Percentiles rank a stretch among this genome's conserved stretches.
Conservation (phyloP, 805 yeast genomes). For the Naumovozyma baii region DNA sequence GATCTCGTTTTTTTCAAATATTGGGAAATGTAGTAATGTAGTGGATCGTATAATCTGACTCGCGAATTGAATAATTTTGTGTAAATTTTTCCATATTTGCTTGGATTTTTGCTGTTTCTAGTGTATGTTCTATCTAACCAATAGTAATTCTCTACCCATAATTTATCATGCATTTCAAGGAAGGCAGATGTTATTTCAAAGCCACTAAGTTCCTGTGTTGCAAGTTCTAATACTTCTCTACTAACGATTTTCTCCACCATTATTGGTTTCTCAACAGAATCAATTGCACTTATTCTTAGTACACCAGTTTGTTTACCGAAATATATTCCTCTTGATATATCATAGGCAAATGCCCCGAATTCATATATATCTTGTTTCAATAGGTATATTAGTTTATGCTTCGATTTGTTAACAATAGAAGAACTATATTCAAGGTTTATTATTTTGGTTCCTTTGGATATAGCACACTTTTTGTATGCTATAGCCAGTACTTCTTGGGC, state of each 20-base stretch:
- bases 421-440: conserved; percentile 33
- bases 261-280: conserved; percentile 81
- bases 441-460: conserved; percentile 24
- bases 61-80: conserved; percentile 27
- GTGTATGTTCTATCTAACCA: conserved; percentile 71
- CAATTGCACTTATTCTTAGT: conserved; percentile 81
- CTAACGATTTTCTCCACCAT: conserved; percentile 63
- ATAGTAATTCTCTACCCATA: conserved; percentile 93
- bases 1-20: conserved; percentile 43
- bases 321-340: conserved; percentile 46
- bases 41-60: conserved; percentile 78
- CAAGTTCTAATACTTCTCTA: conserved; percentile 46
- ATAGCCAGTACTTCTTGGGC: conserved; percentile 55
- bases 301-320: conserved; percentile 83
- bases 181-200: conserved; percentile 37
- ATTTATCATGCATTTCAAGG: conserved; percentile 57
- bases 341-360: conserved; percentile 79
- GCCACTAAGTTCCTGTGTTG: conserved; percentile 35
- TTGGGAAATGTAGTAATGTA: conserved; percentile 69
- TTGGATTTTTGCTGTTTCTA: conserved; percentile 25
- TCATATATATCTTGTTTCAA: conserved; percentile 59
- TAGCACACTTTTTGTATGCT: conserved; percentile 49
- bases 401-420: conserved; percentile 30
- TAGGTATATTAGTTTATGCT: conserved; percentile 38
- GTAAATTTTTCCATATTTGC: conserved; percentile 24